A percentile compares a stretch with the other conserved stretches of the same genome.
These are phyloP conservation scores for Knoxdaviesia proteae DNA, from an alignment of 2,329 filamentous ascomycete genomes.

Conservation along the genomic window DNA sequence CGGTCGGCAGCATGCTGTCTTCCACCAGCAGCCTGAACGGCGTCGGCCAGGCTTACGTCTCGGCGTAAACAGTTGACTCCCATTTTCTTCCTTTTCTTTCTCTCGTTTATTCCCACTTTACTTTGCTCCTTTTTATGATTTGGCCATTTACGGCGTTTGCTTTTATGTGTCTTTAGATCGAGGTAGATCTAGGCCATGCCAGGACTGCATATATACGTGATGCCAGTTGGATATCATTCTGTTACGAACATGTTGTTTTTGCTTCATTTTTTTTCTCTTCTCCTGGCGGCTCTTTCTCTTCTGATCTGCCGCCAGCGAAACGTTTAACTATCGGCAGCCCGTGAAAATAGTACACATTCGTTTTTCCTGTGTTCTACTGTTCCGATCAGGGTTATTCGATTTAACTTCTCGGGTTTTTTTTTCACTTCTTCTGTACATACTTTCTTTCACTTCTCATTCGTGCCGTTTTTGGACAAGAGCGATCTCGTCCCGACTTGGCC, in stretches of 20 bases:
- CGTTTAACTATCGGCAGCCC: too few species aligned
- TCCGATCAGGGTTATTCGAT: too few species aligned
- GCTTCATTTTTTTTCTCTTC: too few species aligned
- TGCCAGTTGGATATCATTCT: too few species aligned
- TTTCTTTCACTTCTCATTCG: background rate
- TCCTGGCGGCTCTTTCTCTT: too few species aligned
- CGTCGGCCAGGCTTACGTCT: conserved; percentile 28
- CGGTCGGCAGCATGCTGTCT: conserved; percentile 19
- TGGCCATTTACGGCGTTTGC: background rate
- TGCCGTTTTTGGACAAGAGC: background rate
- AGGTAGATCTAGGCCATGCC: too few species aligned
- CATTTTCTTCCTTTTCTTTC: background rate
- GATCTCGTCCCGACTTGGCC: too few species aligned
- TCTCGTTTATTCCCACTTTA: background rate
- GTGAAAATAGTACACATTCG: too few species aligned
- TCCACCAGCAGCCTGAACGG: conserved; percentile 18
- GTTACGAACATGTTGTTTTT: too few species aligned
- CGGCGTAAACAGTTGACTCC: background rate
- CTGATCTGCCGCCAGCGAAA: too few species aligned
- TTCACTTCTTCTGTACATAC: background rate
- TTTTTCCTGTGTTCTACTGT: too few species aligned
- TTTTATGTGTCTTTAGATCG: background rate
- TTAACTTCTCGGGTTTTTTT: background rate
- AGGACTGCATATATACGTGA: too few species aligned
- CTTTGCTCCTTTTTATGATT: background rate